Evolutionary conservation across 108 stramenopile genomes (phyloP).

Genomic region (Conticribra guillardii): DNA sequence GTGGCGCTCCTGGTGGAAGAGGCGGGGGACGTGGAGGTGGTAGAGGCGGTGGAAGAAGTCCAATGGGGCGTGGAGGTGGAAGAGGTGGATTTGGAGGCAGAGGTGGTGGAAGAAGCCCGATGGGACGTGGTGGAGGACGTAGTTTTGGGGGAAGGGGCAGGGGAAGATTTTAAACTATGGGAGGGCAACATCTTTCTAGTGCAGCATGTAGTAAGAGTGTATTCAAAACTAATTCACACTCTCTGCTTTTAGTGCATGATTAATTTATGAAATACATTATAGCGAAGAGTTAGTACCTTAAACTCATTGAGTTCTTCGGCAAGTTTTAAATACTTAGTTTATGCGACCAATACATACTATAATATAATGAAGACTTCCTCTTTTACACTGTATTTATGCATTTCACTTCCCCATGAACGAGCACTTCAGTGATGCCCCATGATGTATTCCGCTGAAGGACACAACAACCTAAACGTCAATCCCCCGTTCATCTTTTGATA

Average conservation of each 20-base stretch:
- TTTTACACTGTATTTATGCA: no score
- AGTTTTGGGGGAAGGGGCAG: slow-evolving; percentile 36
- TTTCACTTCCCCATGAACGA: no score
- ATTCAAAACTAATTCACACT: neutral
- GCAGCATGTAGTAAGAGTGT: neutral
- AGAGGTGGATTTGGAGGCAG: slow-evolving; percentile 40
- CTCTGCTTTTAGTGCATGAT: neutral
- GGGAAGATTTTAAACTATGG: slow-evolving; percentile 30
- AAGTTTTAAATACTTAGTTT: no score
- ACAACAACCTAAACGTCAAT: no score
- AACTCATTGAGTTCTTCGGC: no score
- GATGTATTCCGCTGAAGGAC: no score
- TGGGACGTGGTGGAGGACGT: slow-evolving; percentile 47
- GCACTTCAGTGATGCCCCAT: no score
- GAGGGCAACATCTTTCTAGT: neutral
- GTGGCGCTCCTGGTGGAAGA: slow-evolving; percentile 57
- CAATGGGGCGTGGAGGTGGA: slow-evolving; percentile 30
- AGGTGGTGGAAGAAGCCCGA: slow-evolving; percentile 40
- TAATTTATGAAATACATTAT: neutral
- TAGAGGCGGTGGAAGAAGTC: slow-evolving; percentile 45
- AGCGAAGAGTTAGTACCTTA: no score
- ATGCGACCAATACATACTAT: no score
- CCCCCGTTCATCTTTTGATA: no score
- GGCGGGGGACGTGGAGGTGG: slow-evolving; percentile 60
- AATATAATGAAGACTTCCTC: no score